Evolutionary conservation across 2,329 filamentous ascomycete genomes (phyloP).

Genomic region (Aphanocladium album): DNA sequence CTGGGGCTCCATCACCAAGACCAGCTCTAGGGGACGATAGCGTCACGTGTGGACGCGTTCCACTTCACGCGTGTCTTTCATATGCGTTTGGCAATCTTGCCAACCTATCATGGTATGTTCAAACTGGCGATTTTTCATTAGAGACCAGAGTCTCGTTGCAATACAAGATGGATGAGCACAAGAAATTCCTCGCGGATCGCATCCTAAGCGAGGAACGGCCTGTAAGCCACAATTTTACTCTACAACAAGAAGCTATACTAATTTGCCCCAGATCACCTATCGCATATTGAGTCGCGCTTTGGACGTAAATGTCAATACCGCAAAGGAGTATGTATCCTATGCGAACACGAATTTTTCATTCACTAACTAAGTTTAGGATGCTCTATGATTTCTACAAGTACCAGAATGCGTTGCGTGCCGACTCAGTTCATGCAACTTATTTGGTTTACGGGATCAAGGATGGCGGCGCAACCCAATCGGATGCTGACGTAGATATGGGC

Average conservation of each 20-base stretch:
- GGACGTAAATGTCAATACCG: slow-evolving; percentile 77
- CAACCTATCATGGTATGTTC: not conserved
- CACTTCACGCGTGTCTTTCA: slow-evolving; percentile 6
- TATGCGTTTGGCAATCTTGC: not conserved
- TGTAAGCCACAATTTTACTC: slow-evolving; percentile 39
- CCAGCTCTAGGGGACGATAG: not conserved
- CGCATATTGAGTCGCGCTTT: slow-evolving; percentile 75
- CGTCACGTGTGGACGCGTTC: slow-evolving; percentile 12
- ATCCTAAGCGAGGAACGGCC: slow-evolving; percentile 71
- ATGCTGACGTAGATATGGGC: slow-evolving; percentile 65
- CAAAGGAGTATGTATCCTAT: slow-evolving; percentile 67
- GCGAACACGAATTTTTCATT: slow-evolving; percentile 47
- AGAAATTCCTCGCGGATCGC: slow-evolving; percentile 67
- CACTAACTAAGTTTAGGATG: slow-evolving; percentile 53
- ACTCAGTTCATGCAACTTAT: slow-evolving; percentile 87
- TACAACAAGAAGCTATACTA: not conserved
- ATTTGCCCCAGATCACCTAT: slow-evolving; percentile 68
- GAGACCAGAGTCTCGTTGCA: not conserved
- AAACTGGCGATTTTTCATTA: not conserved
- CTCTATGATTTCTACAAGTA: slow-evolving; percentile 77
- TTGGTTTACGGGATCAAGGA: slow-evolving; percentile 68
- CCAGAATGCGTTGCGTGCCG: slow-evolving; percentile 69
- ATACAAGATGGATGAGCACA: slow-evolving; percentile 54
- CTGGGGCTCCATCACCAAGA: not conserved
- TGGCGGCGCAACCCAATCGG: slow-evolving; percentile 33